phyloP scores from a whole-genome alignment of 169 alveolate genomes.

The Perkinsus chesapeaki region DNA sequence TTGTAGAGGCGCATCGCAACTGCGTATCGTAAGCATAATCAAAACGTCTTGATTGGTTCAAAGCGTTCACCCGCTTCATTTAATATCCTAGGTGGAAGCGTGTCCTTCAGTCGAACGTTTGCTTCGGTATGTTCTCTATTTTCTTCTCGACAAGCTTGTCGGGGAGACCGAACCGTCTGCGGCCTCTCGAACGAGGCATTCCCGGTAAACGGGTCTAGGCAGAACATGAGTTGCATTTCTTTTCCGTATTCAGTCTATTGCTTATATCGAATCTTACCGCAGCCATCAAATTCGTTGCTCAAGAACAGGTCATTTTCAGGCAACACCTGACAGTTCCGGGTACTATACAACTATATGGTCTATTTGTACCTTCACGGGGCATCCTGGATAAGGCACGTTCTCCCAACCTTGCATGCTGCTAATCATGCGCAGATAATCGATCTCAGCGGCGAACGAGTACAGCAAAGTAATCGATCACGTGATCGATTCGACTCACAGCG shows the following conservation, averaged over 20 bases:
- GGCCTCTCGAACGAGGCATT: background rate
- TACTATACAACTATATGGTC: too few species aligned
- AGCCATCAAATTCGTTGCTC: too few species aligned
- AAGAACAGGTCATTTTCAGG: too few species aligned
- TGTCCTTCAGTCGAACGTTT: background rate
- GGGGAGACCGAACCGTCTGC: background rate
- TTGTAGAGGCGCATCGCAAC: background rate
- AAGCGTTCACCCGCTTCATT: background rate
- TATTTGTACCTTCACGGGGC: too few species aligned
- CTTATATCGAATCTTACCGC: too few species aligned
- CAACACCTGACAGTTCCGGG: too few species aligned
- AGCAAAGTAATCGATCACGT: background rate
- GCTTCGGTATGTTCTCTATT: background rate
- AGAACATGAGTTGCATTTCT: too few species aligned
- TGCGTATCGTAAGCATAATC: background rate
- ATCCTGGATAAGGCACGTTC: too few species aligned
- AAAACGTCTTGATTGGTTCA: background rate
- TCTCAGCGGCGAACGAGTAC: background rate
- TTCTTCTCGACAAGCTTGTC: too few species aligned
- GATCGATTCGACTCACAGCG: background rate
- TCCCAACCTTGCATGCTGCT: too few species aligned
- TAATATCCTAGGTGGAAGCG: background rate
- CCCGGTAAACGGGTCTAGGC: too few species aligned
- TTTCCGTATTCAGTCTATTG: too few species aligned
- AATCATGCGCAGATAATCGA: background rate